These are phyloP conservation scores for Suillus paluster DNA, from an alignment of 768 basidiomycete species.

Conservation along the genomic window DNA sequence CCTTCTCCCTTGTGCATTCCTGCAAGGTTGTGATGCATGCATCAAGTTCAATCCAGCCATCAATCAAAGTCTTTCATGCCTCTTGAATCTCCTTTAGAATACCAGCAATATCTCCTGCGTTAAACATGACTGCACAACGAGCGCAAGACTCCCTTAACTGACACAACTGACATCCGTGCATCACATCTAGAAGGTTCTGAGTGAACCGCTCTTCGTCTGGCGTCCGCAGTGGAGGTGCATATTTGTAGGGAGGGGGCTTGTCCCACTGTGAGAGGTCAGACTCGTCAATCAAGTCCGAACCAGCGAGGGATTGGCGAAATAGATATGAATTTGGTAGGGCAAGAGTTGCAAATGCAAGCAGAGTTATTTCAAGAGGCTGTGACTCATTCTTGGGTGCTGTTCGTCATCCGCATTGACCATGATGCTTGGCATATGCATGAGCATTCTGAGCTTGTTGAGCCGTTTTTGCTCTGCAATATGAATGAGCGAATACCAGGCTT, in stretches of 20 bases:
- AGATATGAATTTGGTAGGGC: neutral
- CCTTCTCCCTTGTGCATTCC: neutral
- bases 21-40: neutral
- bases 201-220: constrained; percentile 2
- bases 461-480: too few species aligned
- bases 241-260: neutral
- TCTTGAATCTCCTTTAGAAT: neutral
- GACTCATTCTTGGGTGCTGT: too few species aligned
- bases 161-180: neutral
- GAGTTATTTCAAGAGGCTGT: too few species aligned
- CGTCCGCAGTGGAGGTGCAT: neutral
- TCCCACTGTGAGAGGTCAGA: constrained; percentile 9
- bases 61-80: neutral
- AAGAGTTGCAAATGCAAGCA: too few species aligned
- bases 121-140: neutral
- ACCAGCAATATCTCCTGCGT: neutral
- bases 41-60: neutral
- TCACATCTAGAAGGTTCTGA: constrained; percentile 2
- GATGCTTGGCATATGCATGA: too few species aligned
- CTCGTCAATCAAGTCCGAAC: neutral
- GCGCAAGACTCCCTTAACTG: neutral
- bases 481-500: too few species aligned
- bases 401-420: too few species aligned
- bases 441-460: too few species aligned
- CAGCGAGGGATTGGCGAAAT: neutral